Evolutionary conservation across 2,329 filamentous ascomycete genomes (phyloP), one percentile per base, ranked within the genome.

Genomic region (Stachybotrys elegans): DNA sequence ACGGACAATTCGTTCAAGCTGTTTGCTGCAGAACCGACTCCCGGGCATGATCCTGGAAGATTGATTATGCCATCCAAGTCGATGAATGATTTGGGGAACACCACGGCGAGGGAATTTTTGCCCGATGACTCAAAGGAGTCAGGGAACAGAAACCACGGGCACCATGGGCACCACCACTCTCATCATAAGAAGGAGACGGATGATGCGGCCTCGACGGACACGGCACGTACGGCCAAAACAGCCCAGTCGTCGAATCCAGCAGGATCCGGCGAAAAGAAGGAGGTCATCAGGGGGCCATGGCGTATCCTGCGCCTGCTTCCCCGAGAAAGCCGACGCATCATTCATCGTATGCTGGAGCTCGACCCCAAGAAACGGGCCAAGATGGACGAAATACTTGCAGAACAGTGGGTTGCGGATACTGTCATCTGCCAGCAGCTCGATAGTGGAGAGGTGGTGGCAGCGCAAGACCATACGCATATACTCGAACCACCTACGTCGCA

Each of bases 1-100:
- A 88, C 88, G 4, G 93, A 98, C 63, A 97, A 95, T 63, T 95
- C 90, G 0, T 98, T 88, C 68, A 91, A 92, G 57, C 78, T 98
- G 2, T 98, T 98, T 61, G 84, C 92, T 13, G 82, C 93, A 2
- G 78, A 87, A 7, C 91, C 92, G 1, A 88, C 90, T 4, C 86
- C 87, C 1, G 87, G 86, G 2, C 77, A 82, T 50, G 77, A 81
- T 42, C 78, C 78, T 1, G 72, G 67, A 54, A 76, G 72, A 50
- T 63, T 81, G 22, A 61, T 78, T 19, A 70, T 70, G 5, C n/a
- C 31, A 8, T 67, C 71, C 8, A 66, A 62, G 44, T 73, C 73
- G 12, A 68, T 64, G 4, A 67, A 64, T n/a, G 69, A 73, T 16
- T 49, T 73, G 3, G 56, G 58, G n/a, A 64, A 62, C 20, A 68